Percentiles rank a stretch among this genome's conserved stretches.
Conservation (phyloP, 495 filamentous ascomycete genomes). For the Mycothermus thermophilus region DNA sequence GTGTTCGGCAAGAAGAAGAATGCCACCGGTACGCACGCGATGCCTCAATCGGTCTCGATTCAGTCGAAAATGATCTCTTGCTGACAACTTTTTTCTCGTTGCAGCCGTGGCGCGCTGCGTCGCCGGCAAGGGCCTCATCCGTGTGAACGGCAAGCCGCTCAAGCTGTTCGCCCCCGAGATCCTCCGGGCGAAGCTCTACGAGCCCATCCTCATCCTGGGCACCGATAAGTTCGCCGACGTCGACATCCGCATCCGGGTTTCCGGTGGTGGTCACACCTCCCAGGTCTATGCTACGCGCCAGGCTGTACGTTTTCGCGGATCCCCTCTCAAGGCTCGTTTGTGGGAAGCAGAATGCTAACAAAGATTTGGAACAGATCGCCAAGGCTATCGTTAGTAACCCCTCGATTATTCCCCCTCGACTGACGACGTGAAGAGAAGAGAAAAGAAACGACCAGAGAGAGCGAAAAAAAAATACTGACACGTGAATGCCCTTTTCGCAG, state of each 20-base stretch:
- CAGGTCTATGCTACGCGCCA: conserved; percentile 98
- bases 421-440: too few species aligned
- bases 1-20: conserved; percentile 32
- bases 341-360: conserved; percentile 7
- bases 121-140: conserved; percentile 60
- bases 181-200: conserved; percentile 94
- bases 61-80: too few species aligned
- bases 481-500: conserved; percentile 4
- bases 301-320: conserved; percentile 36
- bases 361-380: conserved; percentile 45
- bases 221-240: conserved; percentile 76
- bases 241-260: conserved; percentile 94
- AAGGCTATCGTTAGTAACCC: conserved; percentile 39
- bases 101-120: conserved; percentile 25
- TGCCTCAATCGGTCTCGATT: too few species aligned
- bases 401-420: background rate
- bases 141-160: conserved; percentile 95
- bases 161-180: conserved; percentile 88
- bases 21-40: conserved; percentile 25
- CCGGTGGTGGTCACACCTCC: conserved; percentile 92
- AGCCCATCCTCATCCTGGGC: conserved; percentile 91
- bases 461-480: conserved; percentile 10
- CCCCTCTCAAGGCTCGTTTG: too few species aligned
- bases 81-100: conserved; percentile 9
- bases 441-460: too few species aligned